These are phyloP conservation scores for Scheffersomyces parashehatae DNA, from an alignment of 1,139 yeast genomes.

Conservation along the genomic window DNA sequence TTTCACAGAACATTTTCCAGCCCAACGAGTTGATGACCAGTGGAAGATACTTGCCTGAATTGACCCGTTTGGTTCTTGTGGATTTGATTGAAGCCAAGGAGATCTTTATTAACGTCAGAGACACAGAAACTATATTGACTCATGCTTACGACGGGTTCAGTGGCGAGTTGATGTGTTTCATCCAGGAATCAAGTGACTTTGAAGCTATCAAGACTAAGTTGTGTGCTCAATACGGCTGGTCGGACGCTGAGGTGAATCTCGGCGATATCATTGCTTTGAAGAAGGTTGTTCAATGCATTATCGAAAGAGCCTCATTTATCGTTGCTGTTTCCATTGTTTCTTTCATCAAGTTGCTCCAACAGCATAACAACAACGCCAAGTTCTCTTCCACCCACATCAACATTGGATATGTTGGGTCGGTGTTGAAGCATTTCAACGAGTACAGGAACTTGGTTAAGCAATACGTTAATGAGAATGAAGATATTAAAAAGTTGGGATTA, in stretches of 20 bases:
- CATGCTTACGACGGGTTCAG: constrained; percentile 38
- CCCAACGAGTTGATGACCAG: constrained; percentile 57
- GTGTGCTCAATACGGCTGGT: constrained; percentile 25
- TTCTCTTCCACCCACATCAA: constrained; percentile 20
- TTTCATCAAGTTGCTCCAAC: constrained; percentile 33
- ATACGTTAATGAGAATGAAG: constrained; percentile 31
- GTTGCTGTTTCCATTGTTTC: constrained; percentile 39
- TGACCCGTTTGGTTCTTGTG: constrained; percentile 42
- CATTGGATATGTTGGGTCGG: constrained; percentile 49
- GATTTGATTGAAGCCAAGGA: constrained; percentile 33
- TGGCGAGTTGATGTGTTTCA: constrained; percentile 40
- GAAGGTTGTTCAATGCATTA: constrained; percentile 28
- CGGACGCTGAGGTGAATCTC: constrained; percentile 13
- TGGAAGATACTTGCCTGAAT: constrained; percentile 59
- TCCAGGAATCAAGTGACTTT: constrained; percentile 32
- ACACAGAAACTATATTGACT: constrained; percentile 7
- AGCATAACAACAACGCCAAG: constrained; percentile 27
- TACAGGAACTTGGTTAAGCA: constrained; percentile 33
- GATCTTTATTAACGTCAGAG: constrained; percentile 25
- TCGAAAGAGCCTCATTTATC: constrained; percentile 43
- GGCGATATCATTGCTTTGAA: constrained; percentile 31
- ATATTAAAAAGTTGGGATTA: constrained; percentile 26
- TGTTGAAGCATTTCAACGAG: constrained; percentile 36
- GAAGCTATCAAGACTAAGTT: constrained; percentile 22
- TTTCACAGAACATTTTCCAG: constrained; percentile 42